Conservation (phyloP, 345 rosid species). For the Salix caprea region DNA sequence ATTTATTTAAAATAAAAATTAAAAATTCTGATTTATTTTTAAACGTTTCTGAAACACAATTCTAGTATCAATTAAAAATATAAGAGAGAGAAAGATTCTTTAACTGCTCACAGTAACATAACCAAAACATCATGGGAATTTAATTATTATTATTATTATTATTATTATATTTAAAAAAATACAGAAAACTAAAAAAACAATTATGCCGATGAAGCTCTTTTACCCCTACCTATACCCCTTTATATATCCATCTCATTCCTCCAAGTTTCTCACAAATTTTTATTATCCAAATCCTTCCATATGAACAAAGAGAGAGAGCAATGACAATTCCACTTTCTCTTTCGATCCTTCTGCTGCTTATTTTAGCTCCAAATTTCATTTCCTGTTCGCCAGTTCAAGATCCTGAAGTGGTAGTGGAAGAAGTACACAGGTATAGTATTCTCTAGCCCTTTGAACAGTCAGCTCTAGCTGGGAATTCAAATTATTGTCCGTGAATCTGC, state of each 20-base stretch:
- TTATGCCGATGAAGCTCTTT: background rate
- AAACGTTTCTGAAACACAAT: no score
- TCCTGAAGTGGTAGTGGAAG: conserved; percentile 21
- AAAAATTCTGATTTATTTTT: no score
- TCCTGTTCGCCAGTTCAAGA: conserved; percentile 19
- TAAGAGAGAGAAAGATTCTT: background rate
- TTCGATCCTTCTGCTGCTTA: background rate
- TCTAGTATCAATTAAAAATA: no score
- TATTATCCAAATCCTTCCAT: background rate
- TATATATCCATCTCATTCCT: conserved; percentile 8
- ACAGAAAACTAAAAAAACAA: no score
- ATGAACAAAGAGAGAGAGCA: background rate
- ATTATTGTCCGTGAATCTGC: background rate
- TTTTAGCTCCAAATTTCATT: background rate
- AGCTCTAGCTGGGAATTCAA: background rate
- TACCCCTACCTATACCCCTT: conserved; percentile 1
- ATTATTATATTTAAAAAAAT: no score
- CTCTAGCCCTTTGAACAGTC: background rate
- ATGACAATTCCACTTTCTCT: conserved; percentile 20
- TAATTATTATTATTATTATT: no score
- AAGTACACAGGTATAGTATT: conserved; percentile 18
- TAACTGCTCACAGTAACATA: background rate
- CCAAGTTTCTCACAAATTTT: background rate
- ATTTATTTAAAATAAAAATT: no score
- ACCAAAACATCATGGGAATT: background rate